These are phyloP conservation scores for Candida railenensis DNA, from an alignment of 805 yeast genomes.

Conservation along the genomic window DNA sequence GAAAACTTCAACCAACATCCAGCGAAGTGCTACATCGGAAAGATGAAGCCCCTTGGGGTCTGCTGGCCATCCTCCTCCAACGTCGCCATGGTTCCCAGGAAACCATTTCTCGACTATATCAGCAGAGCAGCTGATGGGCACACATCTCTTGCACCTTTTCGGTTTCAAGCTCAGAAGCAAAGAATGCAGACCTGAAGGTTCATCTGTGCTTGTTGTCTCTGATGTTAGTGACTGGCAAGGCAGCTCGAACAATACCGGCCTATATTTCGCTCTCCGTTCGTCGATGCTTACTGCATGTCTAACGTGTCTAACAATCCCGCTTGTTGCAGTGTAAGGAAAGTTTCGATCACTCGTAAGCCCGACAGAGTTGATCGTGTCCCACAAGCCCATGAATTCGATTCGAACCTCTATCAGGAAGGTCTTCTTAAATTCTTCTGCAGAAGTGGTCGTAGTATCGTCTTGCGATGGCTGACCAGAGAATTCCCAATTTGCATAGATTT, in stretches of 20 bases:
- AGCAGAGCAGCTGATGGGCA: conserved; percentile 15
- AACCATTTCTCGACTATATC: conserved; percentile 58
- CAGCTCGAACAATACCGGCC: conserved; percentile 53
- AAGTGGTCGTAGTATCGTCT: conserved; percentile 40
- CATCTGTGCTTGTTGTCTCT: too few species aligned
- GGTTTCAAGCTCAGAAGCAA: background rate
- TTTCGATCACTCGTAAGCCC: conserved; percentile 55
- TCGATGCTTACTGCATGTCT: conserved; percentile 69
- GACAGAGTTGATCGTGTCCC: conserved; percentile 69
- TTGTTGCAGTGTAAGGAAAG: conserved; percentile 57
- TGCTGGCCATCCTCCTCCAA: conserved; percentile 66
- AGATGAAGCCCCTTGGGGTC: conserved; percentile 44
- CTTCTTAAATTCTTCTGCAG: conserved; percentile 52
- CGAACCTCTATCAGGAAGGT: conserved; percentile 51
- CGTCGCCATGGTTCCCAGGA: conserved; percentile 67
- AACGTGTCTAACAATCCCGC: conserved; percentile 53
- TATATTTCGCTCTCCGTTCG: conserved; percentile 64
- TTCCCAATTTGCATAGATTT: conserved; percentile 59
- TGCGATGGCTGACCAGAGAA: conserved; percentile 56
- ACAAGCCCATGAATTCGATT: conserved; percentile 62
- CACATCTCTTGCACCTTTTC: background rate
- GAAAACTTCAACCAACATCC: conserved; percentile 57
- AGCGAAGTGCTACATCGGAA: conserved; percentile 54
- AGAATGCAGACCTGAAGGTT: background rate
- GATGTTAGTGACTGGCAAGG: conserved; percentile 34